Percentiles rank a stretch among this genome's conserved stretches.
Evolutionary conservation across 768 basidiomycete genomes (phyloP).

Genomic region (Suillus placidus): DNA sequence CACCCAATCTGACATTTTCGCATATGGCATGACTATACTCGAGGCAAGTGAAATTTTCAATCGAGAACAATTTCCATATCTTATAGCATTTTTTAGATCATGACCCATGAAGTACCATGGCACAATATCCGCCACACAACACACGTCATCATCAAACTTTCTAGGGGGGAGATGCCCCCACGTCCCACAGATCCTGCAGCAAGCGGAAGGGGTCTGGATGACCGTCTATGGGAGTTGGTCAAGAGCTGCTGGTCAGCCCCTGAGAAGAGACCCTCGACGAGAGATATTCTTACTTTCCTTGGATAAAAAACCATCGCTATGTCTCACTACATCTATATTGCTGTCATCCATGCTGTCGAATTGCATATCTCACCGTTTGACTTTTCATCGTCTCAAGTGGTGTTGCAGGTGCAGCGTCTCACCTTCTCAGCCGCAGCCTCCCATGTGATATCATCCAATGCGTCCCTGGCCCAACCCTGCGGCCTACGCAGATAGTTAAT

Average conservation of each 20-base stretch:
- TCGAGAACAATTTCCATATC: background rate
- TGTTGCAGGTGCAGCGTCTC: background rate
- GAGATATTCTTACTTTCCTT: constrained; percentile 32
- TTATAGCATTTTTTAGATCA: constrained; percentile 37
- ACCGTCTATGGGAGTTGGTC: constrained; percentile 49
- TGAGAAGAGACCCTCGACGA: constrained; percentile 43
- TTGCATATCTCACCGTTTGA: background rate
- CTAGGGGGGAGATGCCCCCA: constrained; percentile 44
- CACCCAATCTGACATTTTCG: constrained; percentile 53
- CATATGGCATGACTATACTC: constrained; percentile 59
- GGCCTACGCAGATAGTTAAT: constrained; percentile 33
- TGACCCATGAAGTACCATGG: constrained; percentile 59
- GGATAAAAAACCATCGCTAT: constrained; percentile 4
- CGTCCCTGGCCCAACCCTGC: constrained; percentile 47
- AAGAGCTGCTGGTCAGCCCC: constrained; percentile 45
- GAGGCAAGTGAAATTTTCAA: constrained; percentile 40
- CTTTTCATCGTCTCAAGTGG: background rate
- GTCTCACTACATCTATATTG: background rate
- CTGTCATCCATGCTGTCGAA: background rate
- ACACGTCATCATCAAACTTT: constrained; percentile 50
- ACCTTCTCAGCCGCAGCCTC: constrained; percentile 43
- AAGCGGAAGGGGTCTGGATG: constrained; percentile 45
- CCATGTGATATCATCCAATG: constrained; percentile 42
- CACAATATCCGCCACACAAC: constrained; percentile 52
- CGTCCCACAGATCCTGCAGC: constrained; percentile 41